Percentiles rank a stretch among this genome's conserved stretches.
Conservation (phyloP, 768 basidiomycete species). For the Leccinellum luteum region DNA sequence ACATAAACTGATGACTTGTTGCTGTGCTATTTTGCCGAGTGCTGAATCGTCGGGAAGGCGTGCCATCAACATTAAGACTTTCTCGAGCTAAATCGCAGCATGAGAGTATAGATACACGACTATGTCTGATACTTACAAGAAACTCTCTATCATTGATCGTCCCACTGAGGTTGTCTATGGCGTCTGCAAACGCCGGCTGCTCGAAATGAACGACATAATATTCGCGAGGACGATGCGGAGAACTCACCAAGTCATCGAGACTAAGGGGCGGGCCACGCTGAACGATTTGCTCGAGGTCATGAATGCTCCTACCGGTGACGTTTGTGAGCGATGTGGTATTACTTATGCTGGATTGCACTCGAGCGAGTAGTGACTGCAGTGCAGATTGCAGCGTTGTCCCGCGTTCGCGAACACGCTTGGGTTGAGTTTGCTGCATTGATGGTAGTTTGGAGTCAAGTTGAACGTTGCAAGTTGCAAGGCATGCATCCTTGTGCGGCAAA, state of each 20-base stretch:
- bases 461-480: not conserved
- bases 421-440: slow-evolving; percentile 6
- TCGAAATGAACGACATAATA: not conserved
- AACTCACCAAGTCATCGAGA: slow-evolving; percentile 28
- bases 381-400: slow-evolving; percentile 1
- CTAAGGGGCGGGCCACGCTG: slow-evolving; percentile 26
- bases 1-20: slow-evolving; percentile 55
- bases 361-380: slow-evolving; percentile 17
- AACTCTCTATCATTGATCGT: slow-evolving; percentile 58
- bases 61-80: slow-evolving; percentile 58
- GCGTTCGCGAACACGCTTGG: not conserved
- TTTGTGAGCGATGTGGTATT: not conserved
- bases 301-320: slow-evolving; percentile 16
- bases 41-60: slow-evolving; percentile 36
- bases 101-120: slow-evolving; percentile 5
- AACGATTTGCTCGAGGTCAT: slow-evolving; percentile 29
- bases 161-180: slow-evolving; percentile 40
- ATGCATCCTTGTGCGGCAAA: not conserved
- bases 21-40: slow-evolving; percentile 41
- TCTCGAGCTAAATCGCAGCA: slow-evolving; percentile 54
- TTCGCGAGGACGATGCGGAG: not conserved
- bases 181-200: slow-evolving; percentile 53
- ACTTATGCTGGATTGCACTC: slow-evolving; percentile 1
- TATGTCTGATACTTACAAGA: slow-evolving; percentile 41
- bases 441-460: not conserved